Base-by-base conservation (phyloP, 2,329 filamentous ascomycete genomes). In the Incumbomyces lentus region DNA sequence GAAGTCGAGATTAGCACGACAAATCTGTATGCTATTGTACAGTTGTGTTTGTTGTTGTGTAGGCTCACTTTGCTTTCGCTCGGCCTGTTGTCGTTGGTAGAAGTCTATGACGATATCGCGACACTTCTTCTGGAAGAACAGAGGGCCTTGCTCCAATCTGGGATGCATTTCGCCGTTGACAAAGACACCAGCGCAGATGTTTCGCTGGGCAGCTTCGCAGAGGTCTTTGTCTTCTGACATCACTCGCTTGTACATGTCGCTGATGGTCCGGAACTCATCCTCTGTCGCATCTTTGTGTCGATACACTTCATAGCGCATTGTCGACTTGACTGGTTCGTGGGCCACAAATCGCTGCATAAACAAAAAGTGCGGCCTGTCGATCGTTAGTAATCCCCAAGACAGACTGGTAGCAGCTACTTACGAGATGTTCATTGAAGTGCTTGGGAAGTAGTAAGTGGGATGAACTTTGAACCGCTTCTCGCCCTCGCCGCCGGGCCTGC, bases 141-240 rank as follows among this genome's bases (percentile, higher is more conserved):
- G 62, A 0, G 75, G 74, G 0, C 75, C 74, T 59, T 78, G 73
- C 60, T 82, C 79, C 60, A 74, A 70, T 40, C 68, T 65, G 0
- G 78, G 77, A 58, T 82, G 78, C 60, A 82, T 65, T 58, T 80
- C 72, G 43, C 79, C 79, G 55, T 76, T 81, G 58, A 78, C 64
- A 49, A 80, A 82, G 43, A 81, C 69, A 6, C 77, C 76, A 0
- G 74, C 68, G 58, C 77, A 75, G 54, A 82, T 67, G 59, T 82
- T 82, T 59, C 68, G 69, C 58, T 82, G 78, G 1, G 75, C 72
- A 11, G 69, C 69, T 53, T 70, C 66, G 64, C 78, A 82, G 18
- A 82, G 72, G 6, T 72, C 67, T 57, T 81, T 81, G 64, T 82
- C 79, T 60, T 82, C 79, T 1, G 69, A 68, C 73, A 81, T 76